Conservation (phyloP, 148 eudicot genomes). For the Rhododendron williamsianum region DNA sequence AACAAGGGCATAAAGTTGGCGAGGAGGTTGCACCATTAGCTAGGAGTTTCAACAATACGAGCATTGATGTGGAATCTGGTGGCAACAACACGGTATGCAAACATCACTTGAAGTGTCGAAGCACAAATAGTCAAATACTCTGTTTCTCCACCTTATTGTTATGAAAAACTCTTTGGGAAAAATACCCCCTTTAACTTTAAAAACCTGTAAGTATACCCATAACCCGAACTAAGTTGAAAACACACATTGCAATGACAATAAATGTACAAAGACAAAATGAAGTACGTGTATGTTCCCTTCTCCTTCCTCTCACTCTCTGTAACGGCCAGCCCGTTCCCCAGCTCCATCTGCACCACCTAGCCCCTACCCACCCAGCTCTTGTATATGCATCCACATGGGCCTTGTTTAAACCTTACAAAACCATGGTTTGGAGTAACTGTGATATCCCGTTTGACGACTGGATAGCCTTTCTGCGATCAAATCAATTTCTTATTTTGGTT, state of each 20-base stretch:
- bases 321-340: neutral
- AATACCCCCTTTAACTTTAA: neutral
- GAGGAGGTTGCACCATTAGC: conserved; percentile 92
- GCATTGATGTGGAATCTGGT: conserved; percentile 64
- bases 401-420: neutral
- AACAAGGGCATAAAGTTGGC: conserved; percentile 91
- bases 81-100: conserved; percentile 41
- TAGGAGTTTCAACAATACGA: conserved; percentile 57
- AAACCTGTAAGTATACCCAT: neutral
- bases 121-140: neutral
- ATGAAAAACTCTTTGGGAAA: neutral
- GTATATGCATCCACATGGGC: neutral
- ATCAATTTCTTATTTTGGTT: neutral
- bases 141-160: neutral
- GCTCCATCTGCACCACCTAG: neutral
- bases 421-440: neutral
- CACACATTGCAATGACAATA: neutral
- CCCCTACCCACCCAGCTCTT: neutral
- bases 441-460: neutral
- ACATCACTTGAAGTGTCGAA: neutral
- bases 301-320: neutral
- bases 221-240: neutral
- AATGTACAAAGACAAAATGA: neutral
- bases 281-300: neutral
- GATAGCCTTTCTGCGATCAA: neutral